Evolutionary conservation across 345 rosid genomes (phyloP).

Genomic region (Litchi chinensis): DNA sequence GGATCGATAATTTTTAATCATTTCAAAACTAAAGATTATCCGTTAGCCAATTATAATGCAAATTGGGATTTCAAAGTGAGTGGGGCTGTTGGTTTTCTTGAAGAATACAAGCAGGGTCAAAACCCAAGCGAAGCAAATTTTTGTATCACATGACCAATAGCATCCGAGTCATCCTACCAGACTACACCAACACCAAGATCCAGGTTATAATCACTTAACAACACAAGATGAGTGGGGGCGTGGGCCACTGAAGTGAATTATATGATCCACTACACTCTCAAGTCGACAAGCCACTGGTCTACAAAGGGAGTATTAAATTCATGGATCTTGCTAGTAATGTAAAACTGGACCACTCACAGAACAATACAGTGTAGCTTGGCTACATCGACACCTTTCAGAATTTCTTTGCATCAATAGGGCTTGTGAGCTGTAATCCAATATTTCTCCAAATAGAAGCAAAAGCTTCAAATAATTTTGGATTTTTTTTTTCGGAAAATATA

Average conservation of each 20-base stretch:
- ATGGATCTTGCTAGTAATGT: no score
- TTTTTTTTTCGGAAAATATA: no score
- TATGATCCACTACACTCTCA: neutral
- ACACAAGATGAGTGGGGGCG: neutral
- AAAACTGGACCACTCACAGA: neutral
- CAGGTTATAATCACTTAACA: neutral
- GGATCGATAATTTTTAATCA: neutral
- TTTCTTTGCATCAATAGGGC: neutral
- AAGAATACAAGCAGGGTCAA: neutral
- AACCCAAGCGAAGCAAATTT: no score
- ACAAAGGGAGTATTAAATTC: neutral
- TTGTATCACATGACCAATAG: neutral
- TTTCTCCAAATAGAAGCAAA: neutral
- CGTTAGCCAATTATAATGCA: neutral
- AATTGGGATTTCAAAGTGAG: neutral
- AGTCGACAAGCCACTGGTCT: neutral
- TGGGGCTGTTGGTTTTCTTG: neutral
- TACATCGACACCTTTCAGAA: neutral
- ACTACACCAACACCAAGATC: neutral
- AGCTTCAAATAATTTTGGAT: no score
- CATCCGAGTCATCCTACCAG: neutral
- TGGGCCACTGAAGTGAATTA: neutral
- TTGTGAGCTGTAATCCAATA: neutral
- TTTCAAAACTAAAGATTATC: no score
- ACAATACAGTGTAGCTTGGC: neutral